phyloP scores from a whole-genome alignment of 2,329 filamentous ascomycete species.

The Cladosporium colombiae region DNA sequence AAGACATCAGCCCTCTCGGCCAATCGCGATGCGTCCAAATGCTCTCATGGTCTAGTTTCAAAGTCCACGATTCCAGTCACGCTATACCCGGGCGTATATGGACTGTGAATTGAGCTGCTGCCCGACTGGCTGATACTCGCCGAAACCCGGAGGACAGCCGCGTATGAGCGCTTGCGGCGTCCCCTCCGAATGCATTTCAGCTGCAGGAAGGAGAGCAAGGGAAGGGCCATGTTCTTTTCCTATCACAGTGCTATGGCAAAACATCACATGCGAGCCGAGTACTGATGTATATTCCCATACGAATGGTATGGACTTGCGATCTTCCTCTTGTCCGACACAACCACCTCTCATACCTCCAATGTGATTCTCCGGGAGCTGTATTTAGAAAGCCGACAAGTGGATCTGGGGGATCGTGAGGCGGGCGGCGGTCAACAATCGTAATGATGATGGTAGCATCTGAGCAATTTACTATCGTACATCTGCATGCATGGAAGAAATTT shows the following conservation, averaged over 20 bases:
- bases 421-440: neutral
- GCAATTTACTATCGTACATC: neutral
- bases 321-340: neutral
- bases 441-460: constrained; percentile 10
- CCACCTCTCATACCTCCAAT: neutral
- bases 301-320: neutral
- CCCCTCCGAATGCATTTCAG: constrained; percentile 1
- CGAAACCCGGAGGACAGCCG: neutral
- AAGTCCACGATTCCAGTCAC: too few species aligned
- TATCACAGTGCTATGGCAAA: neutral
- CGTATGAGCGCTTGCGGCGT: constrained; percentile 1
- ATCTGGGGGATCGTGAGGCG: constrained; percentile 6
- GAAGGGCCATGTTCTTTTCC: neutral
- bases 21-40: neutral
- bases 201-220: neutral
- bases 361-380: constrained; percentile 2
- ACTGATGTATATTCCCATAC: neutral
- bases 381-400: constrained; percentile 8
- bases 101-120: neutral
- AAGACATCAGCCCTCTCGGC: neutral
- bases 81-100: too few species aligned
- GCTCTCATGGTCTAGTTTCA: neutral
- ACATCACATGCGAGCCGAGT: neutral
- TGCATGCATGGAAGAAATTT: constrained; percentile 6
- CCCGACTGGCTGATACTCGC: neutral